phyloP scores from a whole-genome alignment of 1,284 basidiomycete species.

The Caloboletus firmus region DNA sequence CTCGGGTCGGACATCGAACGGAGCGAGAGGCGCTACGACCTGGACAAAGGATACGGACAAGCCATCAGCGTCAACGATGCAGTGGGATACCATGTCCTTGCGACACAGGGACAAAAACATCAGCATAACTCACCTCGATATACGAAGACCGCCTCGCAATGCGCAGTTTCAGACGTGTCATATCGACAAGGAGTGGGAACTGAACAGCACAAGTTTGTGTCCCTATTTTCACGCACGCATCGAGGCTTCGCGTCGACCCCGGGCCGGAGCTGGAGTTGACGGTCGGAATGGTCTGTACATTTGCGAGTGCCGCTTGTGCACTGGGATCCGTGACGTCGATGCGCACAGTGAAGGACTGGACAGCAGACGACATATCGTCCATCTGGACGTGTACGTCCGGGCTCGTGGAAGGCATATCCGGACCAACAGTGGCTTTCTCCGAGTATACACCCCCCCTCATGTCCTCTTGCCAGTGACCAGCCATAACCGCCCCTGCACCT shows the following conservation, averaged over 20 bases:
- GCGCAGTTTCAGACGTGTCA: conserved; percentile 36
- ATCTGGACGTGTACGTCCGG: conserved; percentile 11
- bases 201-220: background rate
- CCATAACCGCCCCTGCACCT: background rate
- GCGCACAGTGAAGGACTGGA: conserved; percentile 16
- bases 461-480: conserved; percentile 10
- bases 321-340: conserved; percentile 21
- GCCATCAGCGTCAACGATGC: background rate
- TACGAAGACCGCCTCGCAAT: conserved; percentile 51
- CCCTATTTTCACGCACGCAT: conserved; percentile 14
- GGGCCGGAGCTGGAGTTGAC: conserved; percentile 1
- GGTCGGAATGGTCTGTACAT: conserved; percentile 5
- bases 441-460: background rate
- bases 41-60: conserved; percentile 5
- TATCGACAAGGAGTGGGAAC: conserved; percentile 38
- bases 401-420: background rate
- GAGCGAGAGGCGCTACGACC: conserved; percentile 33
- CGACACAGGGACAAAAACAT: background rate
- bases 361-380: conserved; percentile 4
- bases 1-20: conserved; percentile 19
- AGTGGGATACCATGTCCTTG: background rate
- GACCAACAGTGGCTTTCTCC: background rate
- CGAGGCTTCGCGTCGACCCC: conserved; percentile 1
- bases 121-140: conserved; percentile 43
- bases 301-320: conserved; percentile 13